phyloP scores from a whole-genome alignment of 352 stramenopile genomes.

The Phytophthora ohioensis region DNA sequence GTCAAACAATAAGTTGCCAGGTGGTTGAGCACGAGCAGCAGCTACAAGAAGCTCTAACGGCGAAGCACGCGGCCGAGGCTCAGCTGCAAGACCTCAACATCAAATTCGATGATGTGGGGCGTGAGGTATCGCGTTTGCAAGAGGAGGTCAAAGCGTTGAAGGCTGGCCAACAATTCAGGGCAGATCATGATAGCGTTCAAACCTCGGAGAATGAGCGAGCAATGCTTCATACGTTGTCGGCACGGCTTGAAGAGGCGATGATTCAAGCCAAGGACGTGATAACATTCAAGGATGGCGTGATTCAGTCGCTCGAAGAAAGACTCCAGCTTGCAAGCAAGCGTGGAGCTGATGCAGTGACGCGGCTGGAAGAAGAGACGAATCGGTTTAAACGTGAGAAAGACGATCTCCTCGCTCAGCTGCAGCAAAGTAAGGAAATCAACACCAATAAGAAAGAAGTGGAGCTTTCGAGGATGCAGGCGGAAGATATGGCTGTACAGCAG shows the following conservation, averaged over 20 bases:
- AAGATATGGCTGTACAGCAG: constrained; percentile 33
- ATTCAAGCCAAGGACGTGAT: constrained; percentile 76
- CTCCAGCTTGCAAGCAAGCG: constrained; percentile 45
- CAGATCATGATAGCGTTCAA: background rate
- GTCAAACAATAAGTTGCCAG: constrained; percentile 74
- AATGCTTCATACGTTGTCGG: constrained; percentile 66
- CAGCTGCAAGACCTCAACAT: constrained; percentile 47
- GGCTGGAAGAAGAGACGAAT: constrained; percentile 27
- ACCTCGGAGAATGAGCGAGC: constrained; percentile 38
- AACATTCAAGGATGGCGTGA: constrained; percentile 69
- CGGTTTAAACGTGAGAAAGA: constrained; percentile 33
- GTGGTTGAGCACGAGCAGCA: constrained; percentile 71
- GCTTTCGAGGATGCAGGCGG: constrained; percentile 17
- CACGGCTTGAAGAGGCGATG: constrained; percentile 68
- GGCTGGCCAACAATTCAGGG: constrained; percentile 1
- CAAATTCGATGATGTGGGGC: constrained; percentile 58
- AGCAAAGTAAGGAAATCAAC: constrained; percentile 22
- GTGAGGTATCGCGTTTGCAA: constrained; percentile 56
- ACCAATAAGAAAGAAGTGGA: constrained; percentile 22
- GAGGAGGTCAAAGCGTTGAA: constrained; percentile 55
- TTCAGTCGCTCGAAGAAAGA: constrained; percentile 56
- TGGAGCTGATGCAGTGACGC: constrained; percentile 17
- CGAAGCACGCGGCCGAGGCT: constrained; percentile 45
- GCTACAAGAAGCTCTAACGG: constrained; percentile 49
- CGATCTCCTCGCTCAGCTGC: constrained; percentile 31